Percentiles rank a stretch among this genome's conserved stretches.
These are phyloP conservation scores for Panaeolus cyanescens DNA, from an alignment of 768 basidiomycete species.

Conservation along the genomic window DNA sequence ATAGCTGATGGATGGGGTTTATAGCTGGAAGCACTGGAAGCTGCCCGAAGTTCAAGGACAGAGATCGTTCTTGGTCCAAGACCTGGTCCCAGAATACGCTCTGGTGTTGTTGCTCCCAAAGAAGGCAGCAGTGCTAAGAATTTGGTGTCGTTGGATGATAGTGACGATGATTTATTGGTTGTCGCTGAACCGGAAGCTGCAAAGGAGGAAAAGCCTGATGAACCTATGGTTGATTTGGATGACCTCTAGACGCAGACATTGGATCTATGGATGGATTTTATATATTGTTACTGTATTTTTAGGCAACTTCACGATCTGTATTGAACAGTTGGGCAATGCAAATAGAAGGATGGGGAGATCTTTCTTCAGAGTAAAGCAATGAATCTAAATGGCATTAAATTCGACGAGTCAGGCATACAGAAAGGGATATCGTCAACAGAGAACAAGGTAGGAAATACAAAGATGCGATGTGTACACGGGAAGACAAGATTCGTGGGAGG, in stretches of 20 bases:
- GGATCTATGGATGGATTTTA: not conserved
- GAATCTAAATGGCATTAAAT: not conserved
- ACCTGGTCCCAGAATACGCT: slow-evolving; percentile 65
- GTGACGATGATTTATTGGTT: slow-evolving; percentile 31
- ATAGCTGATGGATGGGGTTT: slow-evolving; percentile 3
- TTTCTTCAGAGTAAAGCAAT: too few relatives aligned
- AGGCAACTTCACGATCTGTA: too few relatives aligned
- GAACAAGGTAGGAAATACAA: slow-evolving; percentile 1
- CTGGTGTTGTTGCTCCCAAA: slow-evolving; percentile 50
- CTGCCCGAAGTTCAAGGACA: slow-evolving; percentile 50
- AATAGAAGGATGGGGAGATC: too few relatives aligned
- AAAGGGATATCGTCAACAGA: not conserved
- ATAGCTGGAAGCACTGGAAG: slow-evolving; percentile 60
- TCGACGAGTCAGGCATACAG: not conserved
- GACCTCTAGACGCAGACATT: slow-evolving; percentile 25
- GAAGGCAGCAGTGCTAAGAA: slow-evolving; percentile 8
- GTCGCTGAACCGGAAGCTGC: slow-evolving; percentile 2
- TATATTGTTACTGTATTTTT: not conserved
- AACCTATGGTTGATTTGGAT: slow-evolving; percentile 48
- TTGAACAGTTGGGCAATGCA: too few relatives aligned
- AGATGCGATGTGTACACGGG: not conserved
- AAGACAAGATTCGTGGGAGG: not conserved
- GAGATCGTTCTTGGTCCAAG: slow-evolving; percentile 61
- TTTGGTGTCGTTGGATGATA: slow-evolving; percentile 12
- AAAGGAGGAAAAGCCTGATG: slow-evolving; percentile 9